These are phyloP conservation scores for Chlorencoelia australis DNA, from an alignment of 2,329 filamentous ascomycete species.

Conservation along the genomic window DNA sequence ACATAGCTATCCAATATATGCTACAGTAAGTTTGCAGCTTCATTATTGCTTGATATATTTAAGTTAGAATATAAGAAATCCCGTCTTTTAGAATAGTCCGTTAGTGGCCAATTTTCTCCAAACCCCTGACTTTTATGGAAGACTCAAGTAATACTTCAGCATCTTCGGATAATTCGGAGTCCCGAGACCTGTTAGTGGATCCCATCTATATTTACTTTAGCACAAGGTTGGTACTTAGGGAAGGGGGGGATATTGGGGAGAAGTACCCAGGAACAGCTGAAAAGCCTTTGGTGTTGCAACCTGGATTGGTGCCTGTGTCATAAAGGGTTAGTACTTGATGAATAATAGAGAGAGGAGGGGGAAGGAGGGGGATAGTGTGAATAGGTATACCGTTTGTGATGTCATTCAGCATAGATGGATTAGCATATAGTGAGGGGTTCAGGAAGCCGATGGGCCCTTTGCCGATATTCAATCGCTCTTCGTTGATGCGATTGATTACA, in stretches of 20 bases:
- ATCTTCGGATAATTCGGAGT: constrained; percentile 24
- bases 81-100: too few relatives aligned
- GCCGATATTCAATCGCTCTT: constrained; percentile 35
- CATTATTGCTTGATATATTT: too few relatives aligned
- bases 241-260: not conserved
- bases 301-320: constrained; percentile 22
- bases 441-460: constrained; percentile 42
- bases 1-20: too few relatives aligned
- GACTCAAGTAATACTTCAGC: constrained; percentile 15
- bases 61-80: too few relatives aligned
- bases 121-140: too few relatives aligned
- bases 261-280: constrained; percentile 19
- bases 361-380: too few relatives aligned
- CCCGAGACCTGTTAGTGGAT: constrained; percentile 21
- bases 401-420: constrained; percentile 28
- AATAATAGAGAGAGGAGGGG: constrained; percentile 13
- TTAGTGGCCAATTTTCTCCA: too few relatives aligned
- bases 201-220: constrained; percentile 21
- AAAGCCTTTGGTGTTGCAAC: constrained; percentile 25
- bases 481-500: constrained; percentile 40
- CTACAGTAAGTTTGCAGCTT: too few relatives aligned
- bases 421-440: constrained; percentile 40
- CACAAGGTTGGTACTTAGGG: not conserved
- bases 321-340: too few relatives aligned
- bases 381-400: constrained; percentile 22